phyloP scores from a whole-genome alignment of 352 stramenopile species.

The Phytophthora melonis region DNA sequence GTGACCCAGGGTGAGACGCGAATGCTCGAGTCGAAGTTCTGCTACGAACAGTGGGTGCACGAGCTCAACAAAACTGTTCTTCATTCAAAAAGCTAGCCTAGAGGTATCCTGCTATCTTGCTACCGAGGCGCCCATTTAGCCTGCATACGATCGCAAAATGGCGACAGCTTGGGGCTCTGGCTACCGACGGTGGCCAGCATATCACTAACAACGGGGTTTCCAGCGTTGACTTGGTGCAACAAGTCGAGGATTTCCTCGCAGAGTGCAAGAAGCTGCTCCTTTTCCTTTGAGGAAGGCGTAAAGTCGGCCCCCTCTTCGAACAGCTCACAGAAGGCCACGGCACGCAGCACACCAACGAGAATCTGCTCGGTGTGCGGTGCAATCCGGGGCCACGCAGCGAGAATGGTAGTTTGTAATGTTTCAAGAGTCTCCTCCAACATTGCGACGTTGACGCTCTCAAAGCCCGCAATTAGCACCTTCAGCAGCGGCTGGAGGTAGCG shows the following conservation, averaged over 20 bases:
- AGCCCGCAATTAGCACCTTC: slow-evolving; percentile 73
- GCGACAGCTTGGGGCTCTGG: slow-evolving; percentile 34
- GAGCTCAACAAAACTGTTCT: too few relatives aligned
- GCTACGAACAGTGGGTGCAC: too few relatives aligned
- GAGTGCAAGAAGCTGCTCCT: slow-evolving; percentile 37
- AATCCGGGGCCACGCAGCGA: slow-evolving; percentile 76
- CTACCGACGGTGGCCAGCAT: slow-evolving; percentile 36
- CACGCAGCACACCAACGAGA: slow-evolving; percentile 74
- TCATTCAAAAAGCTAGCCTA: too few relatives aligned
- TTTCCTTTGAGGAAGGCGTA: slow-evolving; percentile 37
- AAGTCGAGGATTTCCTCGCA: slow-evolving; percentile 51
- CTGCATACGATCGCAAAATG: slow-evolving; percentile 37
- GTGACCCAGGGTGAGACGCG: too few relatives aligned
- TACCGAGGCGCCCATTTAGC: slow-evolving; percentile 16
- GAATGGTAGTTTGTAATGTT: slow-evolving; percentile 60
- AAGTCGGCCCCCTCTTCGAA: slow-evolving; percentile 54
- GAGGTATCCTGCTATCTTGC: neutral
- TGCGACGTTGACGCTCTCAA: slow-evolving; percentile 67
- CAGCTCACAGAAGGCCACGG: slow-evolving; percentile 69
- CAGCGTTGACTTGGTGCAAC: slow-evolving; percentile 41
- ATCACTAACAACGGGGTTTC: slow-evolving; percentile 24
- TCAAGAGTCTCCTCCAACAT: slow-evolving; percentile 69
- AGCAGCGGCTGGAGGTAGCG: slow-evolving; percentile 83
- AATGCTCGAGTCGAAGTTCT: too few relatives aligned
- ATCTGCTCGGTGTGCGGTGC: slow-evolving; percentile 72